Evolutionary conservation across 2,329 filamentous ascomycete genomes (phyloP), one percentile per base, ranked within the genome.

Genomic region (Alternaria arbusti): DNA sequence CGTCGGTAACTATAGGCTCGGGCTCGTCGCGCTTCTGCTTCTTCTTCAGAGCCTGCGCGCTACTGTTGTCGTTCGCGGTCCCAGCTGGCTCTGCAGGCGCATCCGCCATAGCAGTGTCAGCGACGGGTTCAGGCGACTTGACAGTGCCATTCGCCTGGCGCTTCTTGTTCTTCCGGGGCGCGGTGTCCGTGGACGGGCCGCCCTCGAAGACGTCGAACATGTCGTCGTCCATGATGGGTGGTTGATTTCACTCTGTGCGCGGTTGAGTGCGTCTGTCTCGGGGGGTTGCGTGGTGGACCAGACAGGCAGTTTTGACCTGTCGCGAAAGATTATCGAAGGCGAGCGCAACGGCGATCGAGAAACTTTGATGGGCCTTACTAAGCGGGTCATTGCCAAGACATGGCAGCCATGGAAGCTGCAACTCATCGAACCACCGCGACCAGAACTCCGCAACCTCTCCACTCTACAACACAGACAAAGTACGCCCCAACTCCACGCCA

Each of bases 1-100:
- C 89, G 82, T 99, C 96, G 20, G 95, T 94, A 72, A 98, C 88
- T 50, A 98, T 90, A 6, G 95, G 93, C 65, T 90, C 91, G 10
- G 88, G 88, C 73, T 91, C 91, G 66, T 89, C 86, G 70, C 83
- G 84, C 70, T 89, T 87, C 76, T 88, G 85, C 70, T 91, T 88
- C 80, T 93, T 93, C 64, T 58, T 62, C 54, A 83, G 44, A 62
- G 63, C 49, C 78, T 75, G 65, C 79, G 82, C 55, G 79, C 83
- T 66, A 77, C 64, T 65, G 61, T 68, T 68, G 15, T 70, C 71
- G 26, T 59, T 54, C 8, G 77, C 75, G 20, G 73, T 67, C 49
- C 80, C 81, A 30, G 47, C 72, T 61, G 45, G 26, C 26, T 64
- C 60, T 30, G 63, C 28, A 71, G 73, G 55, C 23, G 80, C 83